phyloP scores from a whole-genome alignment of 345 rosid species.

The Murraya koenigii region DNA sequence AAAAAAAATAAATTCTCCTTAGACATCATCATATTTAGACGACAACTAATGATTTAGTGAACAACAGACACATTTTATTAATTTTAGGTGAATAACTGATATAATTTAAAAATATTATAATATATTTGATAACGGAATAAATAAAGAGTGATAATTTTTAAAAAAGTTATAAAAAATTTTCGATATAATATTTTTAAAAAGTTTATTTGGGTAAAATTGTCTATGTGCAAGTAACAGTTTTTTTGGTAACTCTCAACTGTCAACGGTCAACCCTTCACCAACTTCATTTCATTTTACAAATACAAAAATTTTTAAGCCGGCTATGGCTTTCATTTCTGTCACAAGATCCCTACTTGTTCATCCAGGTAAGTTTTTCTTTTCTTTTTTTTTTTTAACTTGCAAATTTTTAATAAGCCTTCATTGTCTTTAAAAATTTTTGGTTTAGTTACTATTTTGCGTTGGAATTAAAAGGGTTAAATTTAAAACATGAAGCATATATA shows the following conservation, averaged over 20 bases:
- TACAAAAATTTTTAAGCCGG: not conserved
- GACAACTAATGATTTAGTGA: too few relatives aligned
- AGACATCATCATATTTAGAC: too few relatives aligned
- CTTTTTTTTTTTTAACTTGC: too few relatives aligned
- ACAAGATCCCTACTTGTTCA: constrained; percentile 2
- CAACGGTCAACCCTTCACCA: not conserved
- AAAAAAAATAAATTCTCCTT: too few relatives aligned
- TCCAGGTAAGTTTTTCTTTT: constrained; percentile 10
- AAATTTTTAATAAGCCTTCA: not conserved
- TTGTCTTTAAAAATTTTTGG: not conserved
- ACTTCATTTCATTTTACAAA: not conserved
- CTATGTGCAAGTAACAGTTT: not conserved
- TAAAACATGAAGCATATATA: not conserved
- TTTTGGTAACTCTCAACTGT: not conserved
- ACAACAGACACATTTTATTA: too few relatives aligned
- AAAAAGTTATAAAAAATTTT: too few relatives aligned
- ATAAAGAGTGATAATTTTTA: too few relatives aligned
- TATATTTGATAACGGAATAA: too few relatives aligned
- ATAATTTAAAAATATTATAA: too few relatives aligned
- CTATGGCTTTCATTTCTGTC: not conserved
- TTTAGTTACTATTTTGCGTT: not conserved
- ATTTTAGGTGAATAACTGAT: too few relatives aligned
- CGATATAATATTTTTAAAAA: too few relatives aligned
- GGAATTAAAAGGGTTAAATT: not conserved
- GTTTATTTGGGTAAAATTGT: not conserved